Percentiles rank a stretch among this genome's conserved stretches.
phyloP scores from a whole-genome alignment of 257 asterid genomes.

The Leonotis leonurus region DNA sequence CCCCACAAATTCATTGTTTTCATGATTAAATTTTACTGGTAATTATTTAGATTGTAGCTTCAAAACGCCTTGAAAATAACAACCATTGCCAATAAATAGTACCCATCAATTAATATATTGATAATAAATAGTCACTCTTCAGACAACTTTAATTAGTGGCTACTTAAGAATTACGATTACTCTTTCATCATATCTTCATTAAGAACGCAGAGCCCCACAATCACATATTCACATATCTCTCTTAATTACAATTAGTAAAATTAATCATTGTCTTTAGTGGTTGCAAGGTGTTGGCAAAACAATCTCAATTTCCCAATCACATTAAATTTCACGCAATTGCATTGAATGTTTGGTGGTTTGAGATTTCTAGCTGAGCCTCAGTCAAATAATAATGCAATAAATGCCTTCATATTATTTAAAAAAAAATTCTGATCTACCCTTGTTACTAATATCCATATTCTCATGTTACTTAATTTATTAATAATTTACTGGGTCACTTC shows the following conservation, averaged over 20 bases:
- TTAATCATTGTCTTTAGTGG: slow-evolving; percentile 13
- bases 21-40: no score
- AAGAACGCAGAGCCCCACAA: background rate
- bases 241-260: background rate
- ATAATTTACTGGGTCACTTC: background rate
- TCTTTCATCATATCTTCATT: background rate
- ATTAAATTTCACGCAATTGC: background rate
- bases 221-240: background rate
- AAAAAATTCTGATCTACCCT: no score
- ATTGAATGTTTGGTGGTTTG: slow-evolving; percentile 9
- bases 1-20: background rate
- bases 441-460: no score
- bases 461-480: background rate
- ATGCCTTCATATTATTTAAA: no score
- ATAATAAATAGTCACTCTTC: background rate
- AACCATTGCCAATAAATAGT: slow-evolving; percentile 6
- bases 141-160: no score
- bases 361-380: background rate
- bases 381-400: background rate
- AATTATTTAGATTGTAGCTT: background rate
- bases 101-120: background rate
- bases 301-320: background rate
- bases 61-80: background rate
- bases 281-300: slow-evolving; percentile 3
- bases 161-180: background rate